phyloP scores from a whole-genome alignment of 805 yeast genomes.

The Ogataea allantospora region DNA sequence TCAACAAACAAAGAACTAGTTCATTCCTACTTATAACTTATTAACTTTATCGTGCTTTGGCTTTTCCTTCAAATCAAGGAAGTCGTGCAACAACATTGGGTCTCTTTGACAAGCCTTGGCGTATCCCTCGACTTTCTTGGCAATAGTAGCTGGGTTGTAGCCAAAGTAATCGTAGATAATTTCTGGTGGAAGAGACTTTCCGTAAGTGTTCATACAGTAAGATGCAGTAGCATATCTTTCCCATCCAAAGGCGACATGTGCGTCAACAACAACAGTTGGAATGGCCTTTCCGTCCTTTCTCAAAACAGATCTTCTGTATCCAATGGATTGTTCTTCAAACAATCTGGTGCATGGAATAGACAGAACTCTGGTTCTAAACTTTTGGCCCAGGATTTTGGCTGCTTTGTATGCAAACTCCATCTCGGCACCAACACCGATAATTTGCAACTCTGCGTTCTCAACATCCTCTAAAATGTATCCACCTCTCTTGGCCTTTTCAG shows the following conservation, averaged over 20 bases:
- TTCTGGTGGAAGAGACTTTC: conserved; percentile 90
- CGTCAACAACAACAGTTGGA: conserved; percentile 93
- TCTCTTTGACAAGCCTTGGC: conserved; percentile 24
- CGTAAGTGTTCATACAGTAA: conserved; percentile 92
- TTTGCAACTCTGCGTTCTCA: conserved; percentile 56
- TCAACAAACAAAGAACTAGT: conserved; percentile 17
- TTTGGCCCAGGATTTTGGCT: conserved; percentile 62
- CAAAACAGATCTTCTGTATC: conserved; percentile 80
- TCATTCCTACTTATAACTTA: conserved; percentile 15
- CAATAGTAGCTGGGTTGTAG: conserved; percentile 90
- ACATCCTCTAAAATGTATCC: conserved; percentile 76
- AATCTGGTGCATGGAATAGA: conserved; percentile 91
- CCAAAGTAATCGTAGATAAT: conserved; percentile 82
- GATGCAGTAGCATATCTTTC: conserved; percentile 93
- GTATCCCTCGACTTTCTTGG: conserved; percentile 39
- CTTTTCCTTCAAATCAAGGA: conserved; percentile 33
- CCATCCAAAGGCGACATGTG: conserved; percentile 89
- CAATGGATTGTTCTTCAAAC: conserved; percentile 79
- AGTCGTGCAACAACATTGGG: conserved; percentile 30
- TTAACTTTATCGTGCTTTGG: conserved; percentile 24
- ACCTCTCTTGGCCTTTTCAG: conserved; percentile 92
- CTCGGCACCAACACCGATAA: conserved; percentile 95
- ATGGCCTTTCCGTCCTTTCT: conserved; percentile 71
- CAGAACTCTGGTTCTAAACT: conserved; percentile 72
- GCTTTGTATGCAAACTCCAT: conserved; percentile 81